These are phyloP conservation scores for Pseudogymnoascus sp. DNA, from an alignment of 2,329 filamentous ascomycete species.

Conservation along the genomic window DNA sequence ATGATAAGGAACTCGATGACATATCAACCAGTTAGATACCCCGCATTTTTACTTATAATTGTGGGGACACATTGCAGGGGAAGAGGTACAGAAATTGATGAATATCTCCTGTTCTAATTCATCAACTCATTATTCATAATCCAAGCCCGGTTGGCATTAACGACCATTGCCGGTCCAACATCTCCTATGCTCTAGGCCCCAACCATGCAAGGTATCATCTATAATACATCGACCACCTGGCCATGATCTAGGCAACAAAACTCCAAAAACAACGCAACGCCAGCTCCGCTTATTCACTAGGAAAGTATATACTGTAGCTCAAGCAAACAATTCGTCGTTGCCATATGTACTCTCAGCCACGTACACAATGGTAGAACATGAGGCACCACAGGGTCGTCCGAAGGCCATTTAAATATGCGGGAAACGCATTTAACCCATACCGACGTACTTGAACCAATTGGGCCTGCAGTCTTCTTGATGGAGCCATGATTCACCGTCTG, in stretches of 20 bases:
- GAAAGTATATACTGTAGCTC: conserved; percentile 3
- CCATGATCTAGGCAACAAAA: neutral
- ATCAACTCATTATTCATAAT: conserved; percentile 6
- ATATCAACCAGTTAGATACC: conserved; percentile 3
- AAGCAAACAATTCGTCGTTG: neutral
- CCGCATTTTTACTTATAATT: conserved; percentile 4
- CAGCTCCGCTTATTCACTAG: neutral
- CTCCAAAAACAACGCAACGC: neutral
- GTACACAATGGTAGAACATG: neutral
- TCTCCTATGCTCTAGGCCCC: neutral
- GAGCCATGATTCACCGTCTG: conserved; percentile 78
- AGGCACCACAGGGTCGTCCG: neutral
- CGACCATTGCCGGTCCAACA: neutral
- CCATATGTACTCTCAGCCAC: neutral
- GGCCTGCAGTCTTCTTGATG: conserved; percentile 88
- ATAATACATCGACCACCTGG: neutral
- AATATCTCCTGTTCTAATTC: conserved; percentile 1
- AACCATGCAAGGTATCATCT: neutral
- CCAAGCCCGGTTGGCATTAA: neutral
- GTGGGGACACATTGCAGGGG: neutral
- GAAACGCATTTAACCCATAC: conserved; percentile 53
- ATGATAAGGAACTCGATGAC: neutral
- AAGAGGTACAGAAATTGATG: neutral
- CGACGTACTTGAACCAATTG: conserved; percentile 94
- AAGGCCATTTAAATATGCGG: neutral